phyloP scores from a whole-genome alignment of 2,329 filamentous ascomycete species.

The Aspergillus cejpii region DNA sequence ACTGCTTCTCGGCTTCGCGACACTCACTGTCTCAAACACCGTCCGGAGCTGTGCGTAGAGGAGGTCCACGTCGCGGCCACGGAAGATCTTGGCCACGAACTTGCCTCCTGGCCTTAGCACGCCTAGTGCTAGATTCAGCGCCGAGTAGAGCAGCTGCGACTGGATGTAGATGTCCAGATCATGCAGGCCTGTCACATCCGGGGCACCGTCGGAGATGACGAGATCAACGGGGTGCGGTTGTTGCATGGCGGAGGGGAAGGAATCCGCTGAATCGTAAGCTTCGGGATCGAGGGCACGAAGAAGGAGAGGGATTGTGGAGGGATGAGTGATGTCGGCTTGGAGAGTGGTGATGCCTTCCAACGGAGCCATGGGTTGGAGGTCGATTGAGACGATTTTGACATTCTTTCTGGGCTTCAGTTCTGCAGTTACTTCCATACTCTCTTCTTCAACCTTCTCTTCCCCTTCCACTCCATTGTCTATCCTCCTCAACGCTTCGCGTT shows the following conservation, averaged over 20 bases:
- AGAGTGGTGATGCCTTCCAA: constrained; percentile 87
- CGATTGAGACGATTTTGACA: constrained; percentile 92
- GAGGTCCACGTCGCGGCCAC: constrained; percentile 89
- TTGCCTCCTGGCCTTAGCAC: constrained; percentile 88
- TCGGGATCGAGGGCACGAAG: constrained; percentile 75
- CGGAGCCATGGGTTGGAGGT: constrained; percentile 91
- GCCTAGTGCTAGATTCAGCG: constrained; percentile 85
- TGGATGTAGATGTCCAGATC: constrained; percentile 98
- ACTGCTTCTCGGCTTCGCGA: constrained; percentile 89
- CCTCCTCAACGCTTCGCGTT: constrained; percentile 34
- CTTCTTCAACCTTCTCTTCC: constrained; percentile 26
- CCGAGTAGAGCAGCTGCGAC: constrained; percentile 87
- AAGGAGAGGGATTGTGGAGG: constrained; percentile 84
- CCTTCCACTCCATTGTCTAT: constrained; percentile 13
- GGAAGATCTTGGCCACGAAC: constrained; percentile 97
- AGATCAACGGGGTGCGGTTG: constrained; percentile 78
- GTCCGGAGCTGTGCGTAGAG: constrained; percentile 89
- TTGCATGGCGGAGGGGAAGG: constrained; percentile 41
- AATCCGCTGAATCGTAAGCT: constrained; percentile 44
- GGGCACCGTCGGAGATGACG: constrained; percentile 89
- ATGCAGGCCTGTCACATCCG: constrained; percentile 92
- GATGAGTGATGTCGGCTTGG: constrained; percentile 94
- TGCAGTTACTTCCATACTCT: constrained; percentile 24
- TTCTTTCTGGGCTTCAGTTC: constrained; percentile 53
- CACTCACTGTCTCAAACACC: constrained; percentile 78